These are phyloP conservation scores for Candida broadrunensis DNA, from an alignment of 805 yeast genomes.

Conservation along the genomic window DNA sequence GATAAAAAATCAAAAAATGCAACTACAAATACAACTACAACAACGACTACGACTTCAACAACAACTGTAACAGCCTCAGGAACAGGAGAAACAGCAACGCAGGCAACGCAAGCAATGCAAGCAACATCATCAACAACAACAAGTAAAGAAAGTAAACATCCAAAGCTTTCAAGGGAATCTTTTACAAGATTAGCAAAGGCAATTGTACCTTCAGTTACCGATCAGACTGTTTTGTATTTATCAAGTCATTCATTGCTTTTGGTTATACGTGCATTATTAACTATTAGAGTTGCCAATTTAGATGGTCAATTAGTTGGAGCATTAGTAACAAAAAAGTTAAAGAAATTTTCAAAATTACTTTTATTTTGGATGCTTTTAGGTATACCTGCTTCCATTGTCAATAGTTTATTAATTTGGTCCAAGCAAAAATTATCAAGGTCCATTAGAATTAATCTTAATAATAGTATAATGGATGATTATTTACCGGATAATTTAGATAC, in stretches of 20 bases:
- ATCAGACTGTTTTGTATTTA: constrained; percentile 35
- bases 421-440: constrained; percentile 55
- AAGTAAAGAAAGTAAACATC: constrained; percentile 13
- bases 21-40: constrained; percentile 1
- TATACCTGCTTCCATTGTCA: constrained; percentile 78
- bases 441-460: constrained; percentile 64
- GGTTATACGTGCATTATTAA: constrained; percentile 65
- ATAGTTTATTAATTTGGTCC: constrained; percentile 63
- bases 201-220: constrained; percentile 29
- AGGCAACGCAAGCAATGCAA: neutral
- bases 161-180: constrained; percentile 28
- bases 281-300: constrained; percentile 78
- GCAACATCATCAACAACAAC: constrained; percentile 3
- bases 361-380: constrained; percentile 82
- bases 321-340: constrained; percentile 67
- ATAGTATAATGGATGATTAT: constrained; percentile 63
- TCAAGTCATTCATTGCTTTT: constrained; percentile 56
- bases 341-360: constrained; percentile 59
- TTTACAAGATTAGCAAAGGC: constrained; percentile 27
- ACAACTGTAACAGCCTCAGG: constrained; percentile 2
- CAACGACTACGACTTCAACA: neutral
- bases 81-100: constrained; percentile 6
- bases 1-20: constrained; percentile 2
- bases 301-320: constrained; percentile 86
- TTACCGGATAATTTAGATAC: constrained; percentile 68